Evolutionary conservation across 108 stramenopile species (phyloP), one percentile per base, ranked within the genome.

Genomic region (Cyclostephanos tholiformis): DNA sequence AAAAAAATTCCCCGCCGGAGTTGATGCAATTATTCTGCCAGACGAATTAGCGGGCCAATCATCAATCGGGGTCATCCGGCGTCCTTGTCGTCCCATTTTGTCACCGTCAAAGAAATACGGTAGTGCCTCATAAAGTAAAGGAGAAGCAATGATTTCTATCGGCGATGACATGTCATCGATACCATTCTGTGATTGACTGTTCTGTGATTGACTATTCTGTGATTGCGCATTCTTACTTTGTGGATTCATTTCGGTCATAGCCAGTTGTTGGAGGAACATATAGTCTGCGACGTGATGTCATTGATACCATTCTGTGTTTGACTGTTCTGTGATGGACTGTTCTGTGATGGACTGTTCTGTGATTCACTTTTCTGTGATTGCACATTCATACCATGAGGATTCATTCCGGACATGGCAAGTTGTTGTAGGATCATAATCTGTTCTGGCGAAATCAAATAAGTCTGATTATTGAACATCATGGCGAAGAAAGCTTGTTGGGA

Each of bases 341-440:
- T 67, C 51, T 39, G 14, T 52, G 29, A 59, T 44, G 36, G 6
- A 32, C 35, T 4, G 17, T 51, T 67, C 50, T 35, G 64, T 63
- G 30, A n/a, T n/a, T n/a, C n/a, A n/a, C n/a, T n/a, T n/a, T n/a
- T n/a, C n/a, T n/a, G 25, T 65, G 44, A 30, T 66, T 12, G 23
- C 6, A 9, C 35, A 35, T 32, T 39, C 36, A 62, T 22, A 41
- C 61, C 43, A 0, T 67, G 50, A 19, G 67, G 35, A 52, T 67
- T 67, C 35, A 67, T 55, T 3, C 67, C 67, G 6, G 53, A 53
- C 67, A 67, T 67, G 35, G 63, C 39, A 20, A 65, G 30, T 41
- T 56, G 52, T 65, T 73, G 72, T 23, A 73, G 35, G 38, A 73
- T 41, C 63, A 73, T 73, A 50, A 55, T 64, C 72, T 73, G 62